Evolutionary conservation across 805 yeast genomes (phyloP), one percentile per base, ranked within the genome.

Genomic region (Brettanomyces anomalus): DNA sequence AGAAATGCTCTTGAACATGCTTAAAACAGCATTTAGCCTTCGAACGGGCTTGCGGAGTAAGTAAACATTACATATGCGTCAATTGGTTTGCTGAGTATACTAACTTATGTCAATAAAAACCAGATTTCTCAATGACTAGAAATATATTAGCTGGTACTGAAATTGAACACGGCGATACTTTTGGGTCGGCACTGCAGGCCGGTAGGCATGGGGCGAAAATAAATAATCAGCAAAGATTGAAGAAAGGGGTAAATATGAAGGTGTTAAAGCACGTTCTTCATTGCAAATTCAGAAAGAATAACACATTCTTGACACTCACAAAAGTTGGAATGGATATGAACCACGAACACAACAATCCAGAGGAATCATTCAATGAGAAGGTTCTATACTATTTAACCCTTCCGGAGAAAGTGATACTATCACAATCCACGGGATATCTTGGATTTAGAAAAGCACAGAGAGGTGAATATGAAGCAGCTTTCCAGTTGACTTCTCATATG

Each of bases 401-500:
- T 39, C 93, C 88, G 20, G 90, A 89, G 62, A 81, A 77, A 49
- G 79, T 82, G 24, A 72, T 76, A 49, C 58, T 81, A 37, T 76
- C 81, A 18, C 66, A 85, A 40, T 75, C 86, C 6, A 82, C 96
- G 0, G 98, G 98, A 41, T 77, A 76, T 57, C 68, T 87, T 41
- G 98, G 97, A 3, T 90, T 88, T 70, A 76, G 87, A 56, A 87
- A 88, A 56, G 77, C 93, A 15, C 87, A 87, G 44, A 79, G 96
- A 64, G 86, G 94, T 39, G 95, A 87, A 61, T 86, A 85, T 56
- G 98, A 90, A 64, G 96, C 96, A 1, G 83, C 83, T 13, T 89
- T 82, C 69, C 96, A 88, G 61, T 81, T 90, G 8, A 68, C 88
- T 14, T 68, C 88, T 4, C 76, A 75, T 49, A 70, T 85, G 65